Evolutionary conservation across 768 basidiomycete genomes (phyloP).

Genomic region (Serendipita sp.): DNA sequence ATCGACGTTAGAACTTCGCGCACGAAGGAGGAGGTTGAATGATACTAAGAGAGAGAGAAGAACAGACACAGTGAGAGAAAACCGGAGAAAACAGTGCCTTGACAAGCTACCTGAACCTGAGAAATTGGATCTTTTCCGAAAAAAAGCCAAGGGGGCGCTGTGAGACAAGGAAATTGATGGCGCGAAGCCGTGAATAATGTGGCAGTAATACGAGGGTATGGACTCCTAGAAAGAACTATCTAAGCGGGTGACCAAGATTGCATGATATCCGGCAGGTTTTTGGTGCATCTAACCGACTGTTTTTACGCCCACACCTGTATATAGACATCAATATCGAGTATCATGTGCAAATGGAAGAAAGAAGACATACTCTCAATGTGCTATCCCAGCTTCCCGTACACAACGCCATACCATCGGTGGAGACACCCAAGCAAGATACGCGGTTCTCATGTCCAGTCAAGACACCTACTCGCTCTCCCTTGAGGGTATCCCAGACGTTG

Average conservation of each 20-base stretch:
- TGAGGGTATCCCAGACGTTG: conserved; percentile 98
- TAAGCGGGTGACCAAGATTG: no score
- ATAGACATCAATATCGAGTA: conserved; percentile 11
- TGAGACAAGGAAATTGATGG: neutral
- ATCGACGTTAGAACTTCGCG: neutral
- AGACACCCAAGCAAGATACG: conserved; percentile 91
- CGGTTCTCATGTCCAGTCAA: conserved; percentile 96
- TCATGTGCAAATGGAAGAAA: neutral
- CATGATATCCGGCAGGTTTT: no score
- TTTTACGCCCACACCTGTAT: conserved; percentile 66
- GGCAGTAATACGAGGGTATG: neutral
- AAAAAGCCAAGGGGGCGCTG: neutral
- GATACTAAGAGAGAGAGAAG: neutral
- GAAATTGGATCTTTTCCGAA: neutral
- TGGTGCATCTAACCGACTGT: neutral
- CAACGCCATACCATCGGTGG: conserved; percentile 91
- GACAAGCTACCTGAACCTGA: neutral
- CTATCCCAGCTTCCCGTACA: conserved; percentile 99
- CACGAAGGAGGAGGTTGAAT: neutral
- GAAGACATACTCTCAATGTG: conserved; percentile 65
- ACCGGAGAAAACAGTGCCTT: neutral
- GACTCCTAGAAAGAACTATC: neutral
- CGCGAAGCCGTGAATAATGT: neutral
- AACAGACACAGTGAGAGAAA: neutral
- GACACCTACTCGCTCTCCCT: conserved; percentile 95